Conservation (phyloP, 345 rosid genomes). For the Viola odorata region DNA sequence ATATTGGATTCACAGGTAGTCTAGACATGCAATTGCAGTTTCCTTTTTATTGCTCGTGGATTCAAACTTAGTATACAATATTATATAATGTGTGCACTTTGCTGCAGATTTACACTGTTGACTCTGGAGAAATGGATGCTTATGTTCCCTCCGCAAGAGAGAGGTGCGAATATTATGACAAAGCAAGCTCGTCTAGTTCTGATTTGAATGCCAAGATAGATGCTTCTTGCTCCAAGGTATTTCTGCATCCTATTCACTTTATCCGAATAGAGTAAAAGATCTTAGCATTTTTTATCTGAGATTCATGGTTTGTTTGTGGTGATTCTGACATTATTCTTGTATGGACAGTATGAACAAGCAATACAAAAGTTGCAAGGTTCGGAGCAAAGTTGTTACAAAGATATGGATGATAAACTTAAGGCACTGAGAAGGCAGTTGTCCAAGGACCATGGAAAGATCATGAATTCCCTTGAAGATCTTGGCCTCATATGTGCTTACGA, state of each 20-base stretch:
- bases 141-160: slow-evolving; percentile 54
- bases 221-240: slow-evolving; percentile 64
- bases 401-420: slow-evolving; percentile 47
- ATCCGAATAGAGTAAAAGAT: not conserved
- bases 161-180: slow-evolving; percentile 52
- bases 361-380: slow-evolving; percentile 39
- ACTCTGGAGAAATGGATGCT: slow-evolving; percentile 40
- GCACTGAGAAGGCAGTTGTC: slow-evolving; percentile 38
- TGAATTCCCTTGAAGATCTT: slow-evolving; percentile 75
- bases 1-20: slow-evolving; percentile 70
- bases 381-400: slow-evolving; percentile 24
- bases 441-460: slow-evolving; percentile 47
- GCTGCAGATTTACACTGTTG: slow-evolving; percentile 56
- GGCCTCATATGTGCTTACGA: slow-evolving; percentile 77
- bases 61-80: not conserved
- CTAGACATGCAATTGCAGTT: not conserved
- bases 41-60: slow-evolving; percentile 5
- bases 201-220: slow-evolving; percentile 52
- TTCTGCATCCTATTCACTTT: slow-evolving; percentile 1
- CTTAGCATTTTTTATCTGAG: not conserved
- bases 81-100: slow-evolving; percentile 11
- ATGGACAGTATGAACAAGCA: slow-evolving; percentile 53
- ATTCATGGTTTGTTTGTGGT: slow-evolving; percentile 8
- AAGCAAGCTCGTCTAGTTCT: slow-evolving; percentile 23
- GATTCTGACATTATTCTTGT: slow-evolving; percentile 22